Conservation (phyloP, 495 filamentous ascomycete species). For the Aspergillus conjunctus region DNA sequence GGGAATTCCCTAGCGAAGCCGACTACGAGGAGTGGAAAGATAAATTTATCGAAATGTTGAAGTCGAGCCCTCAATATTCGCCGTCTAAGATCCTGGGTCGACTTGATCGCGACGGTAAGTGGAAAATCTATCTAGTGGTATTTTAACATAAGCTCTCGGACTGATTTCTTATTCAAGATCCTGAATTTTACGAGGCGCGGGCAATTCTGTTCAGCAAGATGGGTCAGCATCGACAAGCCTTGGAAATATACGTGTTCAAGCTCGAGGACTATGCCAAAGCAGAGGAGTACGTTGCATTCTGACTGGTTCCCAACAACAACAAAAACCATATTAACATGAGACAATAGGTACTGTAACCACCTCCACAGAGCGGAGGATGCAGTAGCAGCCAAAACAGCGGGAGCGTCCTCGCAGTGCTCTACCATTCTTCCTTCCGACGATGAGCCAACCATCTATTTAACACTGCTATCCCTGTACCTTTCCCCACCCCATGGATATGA, state of each 20-base stretch:
- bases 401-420: slow-evolving; percentile 36
- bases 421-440: slow-evolving; percentile 55
- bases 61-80: slow-evolving; percentile 76
- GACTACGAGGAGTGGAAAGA: slow-evolving; percentile 59
- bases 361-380: slow-evolving; percentile 64
- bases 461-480: slow-evolving; percentile 86
- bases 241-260: slow-evolving; percentile 97
- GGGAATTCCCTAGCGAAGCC: slow-evolving; percentile 46
- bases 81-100: slow-evolving; percentile 71
- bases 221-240: slow-evolving; percentile 89
- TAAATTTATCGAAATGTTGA: slow-evolving; percentile 73
- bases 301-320: slow-evolving; percentile 1
- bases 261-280: slow-evolving; percentile 84
- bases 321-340: slow-evolving; percentile 23
- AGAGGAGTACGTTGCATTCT: slow-evolving; percentile 68
- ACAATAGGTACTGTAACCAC: slow-evolving; percentile 80
- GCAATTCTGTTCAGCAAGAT: slow-evolving; percentile 94
- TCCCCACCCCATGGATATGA: slow-evolving; percentile 74
- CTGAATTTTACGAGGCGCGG: slow-evolving; percentile 84
- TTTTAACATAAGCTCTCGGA: background rate
- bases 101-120: slow-evolving; percentile 76
- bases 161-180: slow-evolving; percentile 53
- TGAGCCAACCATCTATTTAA: slow-evolving; percentile 81
- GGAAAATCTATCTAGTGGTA: background rate
- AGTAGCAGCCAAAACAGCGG: slow-evolving; percentile 29